Evolutionary conservation across 2,329 filamentous ascomycete species (phyloP), one percentile per base, ranked within the genome.

Genomic region (Diaporthe australafricana): DNA sequence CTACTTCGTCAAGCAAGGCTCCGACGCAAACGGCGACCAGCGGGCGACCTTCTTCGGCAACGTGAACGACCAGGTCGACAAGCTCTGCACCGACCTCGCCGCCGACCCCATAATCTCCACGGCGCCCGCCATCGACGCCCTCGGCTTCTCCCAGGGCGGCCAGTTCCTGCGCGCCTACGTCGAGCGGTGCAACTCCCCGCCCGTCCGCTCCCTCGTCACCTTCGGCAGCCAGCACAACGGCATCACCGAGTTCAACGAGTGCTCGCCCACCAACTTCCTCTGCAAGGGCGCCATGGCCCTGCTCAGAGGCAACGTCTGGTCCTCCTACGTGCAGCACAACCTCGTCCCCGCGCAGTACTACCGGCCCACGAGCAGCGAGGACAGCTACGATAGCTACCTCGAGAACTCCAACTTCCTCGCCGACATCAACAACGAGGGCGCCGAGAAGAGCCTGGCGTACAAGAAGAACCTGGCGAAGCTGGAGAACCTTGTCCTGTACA

Each of bases 281-380:
- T 99, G 96, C 84, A 91, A 91, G 74, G 91, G 90, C 32, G 94
- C 94, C 56, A 93, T 96, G 83, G 91, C 90, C 0, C 84, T 98
- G 53, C 85, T 99, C 68, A 90, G 91, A 72, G 89, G 89, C 53
- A 96, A 96, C 77, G 94, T 93, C 2, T 99, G 95, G 94, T 90
- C 89, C 48, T 79, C 82, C 32, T 92, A 92, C 77, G 93, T 96
- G 7, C 96, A 98, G 86, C 86, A 85, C 66, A 89, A 89, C 22
- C 87, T 98, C 11, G 94, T 99, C 5, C 96, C 96, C 0, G 96
- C 96, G 40, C 96, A 99, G 85, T 99, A 99, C 85, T 98, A 93
- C 86, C 92, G 96, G 67, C 90, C 95, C 75, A 89, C 89, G 73
- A 42, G 14, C 45, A 52, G 42, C 67, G 67, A 52, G 53, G 79